Percentiles rank a stretch among this genome's conserved stretches.
phyloP scores from a whole-genome alignment of 1,139 yeast genomes.

The Yamadazyma blattariae region DNA sequence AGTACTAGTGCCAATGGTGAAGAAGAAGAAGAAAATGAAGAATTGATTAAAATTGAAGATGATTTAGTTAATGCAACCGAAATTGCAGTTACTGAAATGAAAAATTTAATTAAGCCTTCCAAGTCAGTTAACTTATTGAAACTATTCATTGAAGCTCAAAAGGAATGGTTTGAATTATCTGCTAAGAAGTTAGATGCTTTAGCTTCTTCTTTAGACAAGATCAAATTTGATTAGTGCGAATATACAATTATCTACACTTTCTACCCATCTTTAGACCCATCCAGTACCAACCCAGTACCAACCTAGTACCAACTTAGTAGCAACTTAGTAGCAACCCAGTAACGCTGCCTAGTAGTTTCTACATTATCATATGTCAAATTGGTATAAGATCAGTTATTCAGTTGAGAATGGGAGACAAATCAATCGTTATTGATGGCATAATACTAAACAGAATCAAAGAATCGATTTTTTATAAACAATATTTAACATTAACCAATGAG shows the following conservation, averaged over 20 bases:
- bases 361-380: too few relatives aligned
- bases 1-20: too few relatives aligned
- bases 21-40: constrained; percentile 43
- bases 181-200: constrained; percentile 36
- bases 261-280: constrained; percentile 4
- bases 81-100: constrained; percentile 74
- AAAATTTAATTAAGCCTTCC: constrained; percentile 63
- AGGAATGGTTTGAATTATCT: constrained; percentile 57
- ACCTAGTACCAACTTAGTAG: too few relatives aligned
- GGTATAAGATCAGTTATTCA: too few relatives aligned
- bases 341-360: too few relatives aligned
- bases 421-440: constrained; percentile 68
- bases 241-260: too few relatives aligned
- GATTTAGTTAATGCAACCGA: constrained; percentile 76
- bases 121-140: constrained; percentile 62
- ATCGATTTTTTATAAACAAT: constrained; percentile 65
- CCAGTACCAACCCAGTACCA: too few relatives aligned
- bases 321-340: too few relatives aligned
- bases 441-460: constrained; percentile 66
- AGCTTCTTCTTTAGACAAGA: constrained; percentile 20
- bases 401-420: too few relatives aligned
- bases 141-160: constrained; percentile 62
- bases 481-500: constrained; percentile 57
- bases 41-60: constrained; percentile 67
- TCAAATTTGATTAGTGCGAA: constrained; percentile 27